These are phyloP conservation scores for Thielaviopsis musarum DNA, from an alignment of 2,329 filamentous ascomycete species.

Conservation along the genomic window DNA sequence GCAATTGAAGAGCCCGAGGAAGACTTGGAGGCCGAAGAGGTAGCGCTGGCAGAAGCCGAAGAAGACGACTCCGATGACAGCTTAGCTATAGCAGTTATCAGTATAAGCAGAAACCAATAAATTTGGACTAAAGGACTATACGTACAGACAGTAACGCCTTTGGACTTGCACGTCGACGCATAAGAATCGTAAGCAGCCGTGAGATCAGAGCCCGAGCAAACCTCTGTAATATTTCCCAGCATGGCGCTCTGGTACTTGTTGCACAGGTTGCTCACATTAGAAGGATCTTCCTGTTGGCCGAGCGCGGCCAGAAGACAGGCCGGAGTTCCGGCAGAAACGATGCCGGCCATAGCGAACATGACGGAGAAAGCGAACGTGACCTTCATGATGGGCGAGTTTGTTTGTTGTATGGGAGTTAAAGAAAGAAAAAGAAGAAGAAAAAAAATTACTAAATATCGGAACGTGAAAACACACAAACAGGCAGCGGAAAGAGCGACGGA, in stretches of 20 bases:
- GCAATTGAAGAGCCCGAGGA: background rate
- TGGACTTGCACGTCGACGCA: slow-evolving; percentile 8
- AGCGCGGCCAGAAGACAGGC: slow-evolving; percentile 14
- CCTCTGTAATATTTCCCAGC: slow-evolving; percentile 11
- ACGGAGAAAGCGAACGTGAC: slow-evolving; percentile 7
- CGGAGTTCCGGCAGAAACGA: slow-evolving; percentile 4
- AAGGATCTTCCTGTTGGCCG: slow-evolving; percentile 10
- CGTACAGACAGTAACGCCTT: slow-evolving; percentile 7
- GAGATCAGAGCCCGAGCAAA: slow-evolving; percentile 5
- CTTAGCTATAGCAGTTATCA: background rate
- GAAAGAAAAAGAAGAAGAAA: background rate
- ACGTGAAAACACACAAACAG: background rate
- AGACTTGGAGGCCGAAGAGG: background rate
- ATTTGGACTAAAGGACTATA: no score
- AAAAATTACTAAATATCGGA: background rate
- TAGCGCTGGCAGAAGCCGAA: background rate
- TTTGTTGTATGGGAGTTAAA: background rate
- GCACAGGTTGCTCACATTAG: slow-evolving; percentile 11
- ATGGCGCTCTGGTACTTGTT: slow-evolving; percentile 10
- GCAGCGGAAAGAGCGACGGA: background rate
- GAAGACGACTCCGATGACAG: background rate
- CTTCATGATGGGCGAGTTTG: slow-evolving; percentile 3
- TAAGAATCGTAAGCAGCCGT: slow-evolving; percentile 11
- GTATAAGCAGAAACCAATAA: background rate
- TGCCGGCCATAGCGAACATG: slow-evolving; percentile 6